These are phyloP conservation scores for Phytophthora pluvialis DNA, from an alignment of 352 stramenopile genomes.

Conservation along the genomic window DNA sequence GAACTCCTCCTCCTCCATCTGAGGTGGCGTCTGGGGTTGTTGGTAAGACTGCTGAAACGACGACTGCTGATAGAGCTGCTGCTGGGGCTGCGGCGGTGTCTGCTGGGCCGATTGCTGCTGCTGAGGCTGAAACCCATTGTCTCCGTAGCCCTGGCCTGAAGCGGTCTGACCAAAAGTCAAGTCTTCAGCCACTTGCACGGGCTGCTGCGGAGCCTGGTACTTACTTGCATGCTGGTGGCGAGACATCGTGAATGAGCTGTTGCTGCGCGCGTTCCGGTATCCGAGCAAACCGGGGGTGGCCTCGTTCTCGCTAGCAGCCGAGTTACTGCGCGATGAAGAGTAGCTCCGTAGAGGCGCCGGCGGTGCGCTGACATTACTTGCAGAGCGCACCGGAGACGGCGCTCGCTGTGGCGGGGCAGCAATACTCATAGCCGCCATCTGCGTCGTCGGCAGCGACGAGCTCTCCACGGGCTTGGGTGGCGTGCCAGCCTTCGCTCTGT, in stretches of 20 bases:
- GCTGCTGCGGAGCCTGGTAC: conserved; percentile 29
- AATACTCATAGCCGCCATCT: conserved; percentile 36
- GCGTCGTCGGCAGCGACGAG: conserved; percentile 25
- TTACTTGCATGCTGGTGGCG: conserved; percentile 34
- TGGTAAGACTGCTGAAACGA: conserved; percentile 26
- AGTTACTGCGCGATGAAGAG: conserved; percentile 29
- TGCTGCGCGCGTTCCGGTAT: conserved; percentile 40
- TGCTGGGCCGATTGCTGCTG: conserved; percentile 27
- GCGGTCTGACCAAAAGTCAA: conserved; percentile 30
- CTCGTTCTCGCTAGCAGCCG: conserved; percentile 28
- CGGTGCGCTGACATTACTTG: conserved; percentile 4
- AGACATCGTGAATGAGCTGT: conserved; percentile 27
- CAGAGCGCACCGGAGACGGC: conserved; percentile 18
- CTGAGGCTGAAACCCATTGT: conserved; percentile 34
- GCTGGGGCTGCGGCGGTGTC: conserved; percentile 13
- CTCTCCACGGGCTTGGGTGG: conserved; percentile 15
- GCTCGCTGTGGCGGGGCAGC: conserved; percentile 12
- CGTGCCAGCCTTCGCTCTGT: conserved; percentile 28
- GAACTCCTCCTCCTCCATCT: conserved; percentile 53
- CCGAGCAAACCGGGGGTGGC: conserved; percentile 27
- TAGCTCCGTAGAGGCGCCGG: conserved; percentile 20
- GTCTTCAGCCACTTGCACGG: conserved; percentile 34
- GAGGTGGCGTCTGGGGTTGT: conserved; percentile 18
- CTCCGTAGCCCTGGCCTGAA: conserved; percentile 21
- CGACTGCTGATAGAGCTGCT: conserved; percentile 26